phyloP scores from a whole-genome alignment of 1,284 basidiomycete genomes.

The Prillingera fragicola region DNA sequence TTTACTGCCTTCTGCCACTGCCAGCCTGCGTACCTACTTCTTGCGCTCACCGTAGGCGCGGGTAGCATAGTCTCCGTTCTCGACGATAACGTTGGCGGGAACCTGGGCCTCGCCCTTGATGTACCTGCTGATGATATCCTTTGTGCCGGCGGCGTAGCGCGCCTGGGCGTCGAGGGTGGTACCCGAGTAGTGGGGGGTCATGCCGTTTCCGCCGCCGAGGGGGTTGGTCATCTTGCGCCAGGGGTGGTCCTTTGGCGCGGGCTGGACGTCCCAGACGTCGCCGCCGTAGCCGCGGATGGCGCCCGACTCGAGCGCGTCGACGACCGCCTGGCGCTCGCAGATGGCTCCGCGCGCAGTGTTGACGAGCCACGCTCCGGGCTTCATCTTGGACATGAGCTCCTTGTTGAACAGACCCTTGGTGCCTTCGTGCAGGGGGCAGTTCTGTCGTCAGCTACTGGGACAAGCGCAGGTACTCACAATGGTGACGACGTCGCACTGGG shows the following conservation, averaged over 20 bases:
- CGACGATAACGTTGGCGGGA: constrained; percentile 75
- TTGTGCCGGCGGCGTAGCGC: constrained; percentile 77
- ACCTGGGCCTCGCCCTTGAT: constrained; percentile 63
- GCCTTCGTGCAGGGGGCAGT: constrained; percentile 85
- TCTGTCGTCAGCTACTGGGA: constrained; percentile 43
- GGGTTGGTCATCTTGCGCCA: constrained; percentile 80
- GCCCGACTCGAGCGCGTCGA: constrained; percentile 69
- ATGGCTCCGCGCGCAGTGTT: constrained; percentile 95
- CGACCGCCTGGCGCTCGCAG: constrained; percentile 75
- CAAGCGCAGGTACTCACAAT: constrained; percentile 24
- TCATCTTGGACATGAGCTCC: constrained; percentile 81
- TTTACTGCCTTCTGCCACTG: not conserved
- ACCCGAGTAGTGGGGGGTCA: constrained; percentile 68
- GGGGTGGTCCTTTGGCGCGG: constrained; percentile 75
- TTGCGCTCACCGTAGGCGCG: constrained; percentile 18
- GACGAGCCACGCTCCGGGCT: constrained; percentile 82
- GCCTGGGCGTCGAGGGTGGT: constrained; percentile 88
- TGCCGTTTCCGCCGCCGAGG: constrained; percentile 69
- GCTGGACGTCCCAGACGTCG: constrained; percentile 71
- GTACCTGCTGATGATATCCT: constrained; percentile 75
- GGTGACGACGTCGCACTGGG: constrained; percentile 51
- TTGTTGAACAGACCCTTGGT: constrained; percentile 75
- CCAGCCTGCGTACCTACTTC: not conserved
- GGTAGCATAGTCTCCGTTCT: constrained; percentile 49
- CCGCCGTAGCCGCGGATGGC: constrained; percentile 67